Evolutionary conservation across 2,329 filamentous ascomycete species (phyloP).

Genomic region (Scedosporium aurantiacum): DNA sequence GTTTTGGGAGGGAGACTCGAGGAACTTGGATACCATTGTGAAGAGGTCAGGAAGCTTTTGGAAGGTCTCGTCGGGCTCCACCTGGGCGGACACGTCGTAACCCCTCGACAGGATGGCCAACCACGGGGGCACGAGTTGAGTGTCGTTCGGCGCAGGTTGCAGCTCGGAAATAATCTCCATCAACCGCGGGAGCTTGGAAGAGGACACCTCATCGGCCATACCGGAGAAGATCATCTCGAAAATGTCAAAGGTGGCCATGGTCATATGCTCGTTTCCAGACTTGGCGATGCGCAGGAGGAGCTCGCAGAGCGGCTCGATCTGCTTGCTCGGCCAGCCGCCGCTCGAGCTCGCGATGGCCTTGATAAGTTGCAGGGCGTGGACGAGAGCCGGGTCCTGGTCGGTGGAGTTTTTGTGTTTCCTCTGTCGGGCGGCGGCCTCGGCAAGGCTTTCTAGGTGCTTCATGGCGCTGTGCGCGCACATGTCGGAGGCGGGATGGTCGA

Average conservation of each 20-base stretch:
- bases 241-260: slow-evolving; percentile 91
- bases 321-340: slow-evolving; percentile 91
- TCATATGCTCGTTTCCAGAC: slow-evolving; percentile 89
- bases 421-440: slow-evolving; percentile 47
- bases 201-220: slow-evolving; percentile 78
- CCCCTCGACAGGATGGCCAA: slow-evolving; percentile 89
- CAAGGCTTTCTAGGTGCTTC: slow-evolving; percentile 65
- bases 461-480: slow-evolving; percentile 92
- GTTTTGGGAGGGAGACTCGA: slow-evolving; percentile 80
- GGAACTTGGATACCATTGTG: slow-evolving; percentile 64
- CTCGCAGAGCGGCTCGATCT: slow-evolving; percentile 87
- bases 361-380: slow-evolving; percentile 84
- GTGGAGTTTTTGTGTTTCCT: slow-evolving; percentile 57
- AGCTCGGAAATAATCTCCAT: slow-evolving; percentile 87
- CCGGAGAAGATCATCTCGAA: slow-evolving; percentile 95
- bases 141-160: slow-evolving; percentile 84
- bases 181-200: slow-evolving; percentile 77
- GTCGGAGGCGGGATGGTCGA: slow-evolving; percentile 90
- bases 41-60: slow-evolving; percentile 81
- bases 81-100: slow-evolving; percentile 84
- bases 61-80: slow-evolving; percentile 85
- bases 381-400: slow-evolving; percentile 68
- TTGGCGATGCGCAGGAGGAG: slow-evolving; percentile 78
- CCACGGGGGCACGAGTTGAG: slow-evolving; percentile 90
- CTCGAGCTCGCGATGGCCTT: slow-evolving; percentile 81